Percentiles rank a stretch among this genome's conserved stretches.
Conservation (phyloP, 495 filamentous ascomycete genomes). For the Xylaria telfairii region DNA sequence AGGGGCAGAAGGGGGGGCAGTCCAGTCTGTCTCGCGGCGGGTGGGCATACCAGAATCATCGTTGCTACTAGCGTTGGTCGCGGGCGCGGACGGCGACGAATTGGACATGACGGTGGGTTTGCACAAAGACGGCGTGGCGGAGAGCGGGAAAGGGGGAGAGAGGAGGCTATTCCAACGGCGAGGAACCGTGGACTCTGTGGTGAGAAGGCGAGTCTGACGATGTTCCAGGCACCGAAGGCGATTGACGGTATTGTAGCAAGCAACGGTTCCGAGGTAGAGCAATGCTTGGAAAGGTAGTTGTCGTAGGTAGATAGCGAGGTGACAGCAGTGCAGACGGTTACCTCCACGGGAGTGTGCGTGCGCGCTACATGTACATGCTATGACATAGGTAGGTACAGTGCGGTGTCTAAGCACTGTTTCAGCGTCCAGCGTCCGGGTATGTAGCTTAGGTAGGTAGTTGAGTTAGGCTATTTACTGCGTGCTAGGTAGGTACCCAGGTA, state of each 20-base stretch:
- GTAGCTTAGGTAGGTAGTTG: neutral
- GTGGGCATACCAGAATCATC: slow-evolving; percentile 41
- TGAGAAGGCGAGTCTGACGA: slow-evolving; percentile 4
- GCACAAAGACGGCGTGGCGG: slow-evolving; percentile 26
- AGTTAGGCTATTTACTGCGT: neutral
- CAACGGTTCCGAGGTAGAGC: slow-evolving; percentile 5
- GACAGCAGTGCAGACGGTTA: neutral
- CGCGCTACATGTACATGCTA: neutral
- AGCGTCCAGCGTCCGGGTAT: neutral
- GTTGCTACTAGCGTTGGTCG: slow-evolving; percentile 42
- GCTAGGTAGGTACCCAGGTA: neutral
- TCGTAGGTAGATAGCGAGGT: neutral
- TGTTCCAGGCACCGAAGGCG: neutral
- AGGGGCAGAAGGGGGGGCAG: slow-evolving; percentile 22
- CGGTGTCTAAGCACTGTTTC: neutral
- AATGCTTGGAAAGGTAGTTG: slow-evolving; percentile 11
- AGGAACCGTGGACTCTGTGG: slow-evolving; percentile 23
- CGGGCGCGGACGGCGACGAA: slow-evolving; percentile 37
- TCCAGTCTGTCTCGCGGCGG: slow-evolving; percentile 9
- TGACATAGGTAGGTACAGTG: neutral
- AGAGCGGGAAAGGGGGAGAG: neutral
- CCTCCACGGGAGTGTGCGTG: neutral
- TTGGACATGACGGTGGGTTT: slow-evolving; percentile 39
- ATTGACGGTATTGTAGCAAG: slow-evolving; percentile 16
- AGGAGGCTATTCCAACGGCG: slow-evolving; percentile 23